Conservation (phyloP, 2,329 filamentous ascomycete species). For the Ophiostoma montium region DNA sequence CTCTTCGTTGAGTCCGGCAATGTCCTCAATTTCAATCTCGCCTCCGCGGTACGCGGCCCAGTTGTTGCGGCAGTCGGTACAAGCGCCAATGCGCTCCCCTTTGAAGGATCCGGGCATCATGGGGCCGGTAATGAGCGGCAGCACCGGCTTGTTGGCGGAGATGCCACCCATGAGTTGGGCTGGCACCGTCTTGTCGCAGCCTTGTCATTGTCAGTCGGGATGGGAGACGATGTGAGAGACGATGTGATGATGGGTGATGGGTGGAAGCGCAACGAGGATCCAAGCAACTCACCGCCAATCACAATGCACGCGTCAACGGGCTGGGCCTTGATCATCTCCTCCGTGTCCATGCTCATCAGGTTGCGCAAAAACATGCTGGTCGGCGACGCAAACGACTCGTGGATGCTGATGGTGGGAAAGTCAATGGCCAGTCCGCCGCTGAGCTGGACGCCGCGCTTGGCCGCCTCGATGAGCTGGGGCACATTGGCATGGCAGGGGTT, state of each 20-base stretch:
- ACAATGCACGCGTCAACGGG: constrained; percentile 54
- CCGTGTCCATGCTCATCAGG: constrained; percentile 67
- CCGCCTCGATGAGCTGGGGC: constrained; percentile 56
- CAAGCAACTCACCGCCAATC: constrained; percentile 40
- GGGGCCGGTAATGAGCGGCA: constrained; percentile 56
- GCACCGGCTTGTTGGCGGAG: constrained; percentile 56
- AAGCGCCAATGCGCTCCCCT: constrained; percentile 53
- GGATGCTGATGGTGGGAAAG: constrained; percentile 59
- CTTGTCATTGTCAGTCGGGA: neutral
- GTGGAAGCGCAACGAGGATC: too few relatives aligned
- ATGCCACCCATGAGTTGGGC: constrained; percentile 65
- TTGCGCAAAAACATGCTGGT: constrained; percentile 66
- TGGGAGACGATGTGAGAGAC: too few relatives aligned
- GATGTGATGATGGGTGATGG: too few relatives aligned
- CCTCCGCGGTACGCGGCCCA: constrained; percentile 57
- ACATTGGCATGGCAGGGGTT: constrained; percentile 64
- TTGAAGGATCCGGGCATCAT: constrained; percentile 58
- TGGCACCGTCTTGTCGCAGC: constrained; percentile 61
- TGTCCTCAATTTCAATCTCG: constrained; percentile 56
- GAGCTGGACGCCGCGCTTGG: constrained; percentile 53
- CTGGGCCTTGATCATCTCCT: constrained; percentile 63
- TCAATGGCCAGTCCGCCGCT: constrained; percentile 55
- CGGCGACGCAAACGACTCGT: constrained; percentile 54
- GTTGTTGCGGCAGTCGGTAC: constrained; percentile 60
- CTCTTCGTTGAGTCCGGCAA: constrained; percentile 55